phyloP scores from a whole-genome alignment of 441 rosid genomes.

The Jatropha podagrica region DNA sequence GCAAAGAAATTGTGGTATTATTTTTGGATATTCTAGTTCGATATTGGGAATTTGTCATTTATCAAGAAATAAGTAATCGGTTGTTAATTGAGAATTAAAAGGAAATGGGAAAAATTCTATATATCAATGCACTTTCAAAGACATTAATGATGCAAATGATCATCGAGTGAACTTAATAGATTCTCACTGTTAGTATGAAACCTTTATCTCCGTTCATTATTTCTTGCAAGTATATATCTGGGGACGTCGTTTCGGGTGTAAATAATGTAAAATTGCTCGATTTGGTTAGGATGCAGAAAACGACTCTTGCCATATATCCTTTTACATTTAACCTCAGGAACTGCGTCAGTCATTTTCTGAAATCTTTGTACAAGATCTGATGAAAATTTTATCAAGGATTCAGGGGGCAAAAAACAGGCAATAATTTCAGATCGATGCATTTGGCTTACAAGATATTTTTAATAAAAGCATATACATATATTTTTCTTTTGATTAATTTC shows the following conservation, averaged over 20 bases:
- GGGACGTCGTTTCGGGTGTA: background rate
- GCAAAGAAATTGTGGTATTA: background rate
- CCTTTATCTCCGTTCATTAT: background rate
- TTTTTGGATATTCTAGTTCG: background rate
- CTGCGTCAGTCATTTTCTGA: background rate
- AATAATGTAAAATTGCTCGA: background rate
- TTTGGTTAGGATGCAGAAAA: background rate
- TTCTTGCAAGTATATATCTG: background rate
- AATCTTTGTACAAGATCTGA: background rate
- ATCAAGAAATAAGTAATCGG: background rate
- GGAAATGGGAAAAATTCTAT: background rate
- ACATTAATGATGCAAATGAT: background rate
- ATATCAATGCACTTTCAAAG: background rate
- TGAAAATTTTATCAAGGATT: background rate
- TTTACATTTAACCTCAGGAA: background rate
- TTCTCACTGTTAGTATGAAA: background rate
- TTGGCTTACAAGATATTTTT: background rate
- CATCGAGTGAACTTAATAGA: background rate
- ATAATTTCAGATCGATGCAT: background rate
- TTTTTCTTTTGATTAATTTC: background rate
- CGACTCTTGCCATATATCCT: background rate
- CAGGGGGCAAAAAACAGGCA: background rate
- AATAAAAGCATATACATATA: background rate
- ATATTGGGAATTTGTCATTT: background rate
- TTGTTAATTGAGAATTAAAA: background rate